phyloP scores from a whole-genome alignment of 2,329 filamentous ascomycete species.

The Fusarium piperis region DNA sequence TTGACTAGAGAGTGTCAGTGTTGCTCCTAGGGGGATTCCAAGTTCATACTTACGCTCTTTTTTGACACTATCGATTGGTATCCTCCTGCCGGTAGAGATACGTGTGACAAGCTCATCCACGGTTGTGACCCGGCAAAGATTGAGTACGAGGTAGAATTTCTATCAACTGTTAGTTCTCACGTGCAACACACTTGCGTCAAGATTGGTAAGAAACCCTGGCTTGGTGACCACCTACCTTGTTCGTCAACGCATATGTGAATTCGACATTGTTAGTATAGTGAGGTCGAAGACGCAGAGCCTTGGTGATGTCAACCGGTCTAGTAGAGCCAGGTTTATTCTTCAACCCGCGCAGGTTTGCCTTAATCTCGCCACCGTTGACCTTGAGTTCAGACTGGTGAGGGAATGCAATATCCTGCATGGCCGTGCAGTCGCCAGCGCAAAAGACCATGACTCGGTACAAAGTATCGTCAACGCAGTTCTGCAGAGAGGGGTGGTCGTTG shows the following conservation, averaged over 20 bases:
- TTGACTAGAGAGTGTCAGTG: constrained; percentile 66
- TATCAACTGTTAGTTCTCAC: constrained; percentile 48
- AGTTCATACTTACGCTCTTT: constrained; percentile 75
- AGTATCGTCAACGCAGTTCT: constrained; percentile 68
- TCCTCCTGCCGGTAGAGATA: constrained; percentile 74
- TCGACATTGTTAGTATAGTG: constrained; percentile 80
- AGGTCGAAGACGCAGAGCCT: constrained; percentile 74
- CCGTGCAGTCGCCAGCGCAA: constrained; percentile 73
- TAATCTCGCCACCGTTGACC: constrained; percentile 87
- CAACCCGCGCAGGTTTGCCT: constrained; percentile 90
- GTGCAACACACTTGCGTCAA: constrained; percentile 29
- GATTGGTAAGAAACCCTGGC: constrained; percentile 23
- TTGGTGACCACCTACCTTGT: constrained; percentile 70
- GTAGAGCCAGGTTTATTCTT: constrained; percentile 98
- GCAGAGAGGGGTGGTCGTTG: constrained; percentile 62
- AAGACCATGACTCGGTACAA: constrained; percentile 82
- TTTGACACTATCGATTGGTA: constrained; percentile 84
- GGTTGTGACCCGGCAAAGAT: constrained; percentile 78
- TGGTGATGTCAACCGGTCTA: constrained; percentile 89
- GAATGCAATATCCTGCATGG: constrained; percentile 82
- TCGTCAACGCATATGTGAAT: constrained; percentile 91
- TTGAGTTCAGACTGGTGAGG: constrained; percentile 93
- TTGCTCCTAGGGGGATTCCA: neutral
- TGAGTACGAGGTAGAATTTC: constrained; percentile 78
- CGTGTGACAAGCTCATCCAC: constrained; percentile 76